Evolutionary conservation across 1,284 basidiomycete species (phyloP).

Genomic region (Moniliella sp.): DNA sequence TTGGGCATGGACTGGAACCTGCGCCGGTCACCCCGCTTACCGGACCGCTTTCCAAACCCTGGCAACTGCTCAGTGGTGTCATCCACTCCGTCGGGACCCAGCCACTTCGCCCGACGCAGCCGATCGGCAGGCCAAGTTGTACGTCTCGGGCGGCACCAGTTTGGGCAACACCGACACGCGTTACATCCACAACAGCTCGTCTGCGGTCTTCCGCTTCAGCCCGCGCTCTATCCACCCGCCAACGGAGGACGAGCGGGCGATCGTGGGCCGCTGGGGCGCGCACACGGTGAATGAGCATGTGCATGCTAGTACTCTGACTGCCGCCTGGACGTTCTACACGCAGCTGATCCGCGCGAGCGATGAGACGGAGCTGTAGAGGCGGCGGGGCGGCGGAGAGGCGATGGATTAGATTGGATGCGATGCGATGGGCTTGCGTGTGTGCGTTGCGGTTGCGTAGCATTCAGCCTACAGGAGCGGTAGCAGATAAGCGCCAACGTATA

Average conservation of each 20-base stretch:
- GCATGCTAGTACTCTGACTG: conserved; percentile 34
- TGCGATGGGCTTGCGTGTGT: too few relatives aligned
- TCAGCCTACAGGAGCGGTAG: too few relatives aligned
- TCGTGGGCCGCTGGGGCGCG: conserved; percentile 10
- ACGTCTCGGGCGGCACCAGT: neutral
- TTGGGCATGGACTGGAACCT: conserved; percentile 40
- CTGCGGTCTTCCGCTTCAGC: conserved; percentile 42
- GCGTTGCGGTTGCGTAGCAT: too few relatives aligned
- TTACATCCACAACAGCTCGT: conserved; percentile 40
- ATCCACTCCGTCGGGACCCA: conserved; percentile 36
- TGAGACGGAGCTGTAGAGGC: conserved; percentile 10
- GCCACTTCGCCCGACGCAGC: conserved; percentile 24
- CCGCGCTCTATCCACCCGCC: conserved; percentile 14
- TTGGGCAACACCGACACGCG: conserved; percentile 37
- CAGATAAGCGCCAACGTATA: too few relatives aligned
- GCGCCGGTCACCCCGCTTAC: conserved; percentile 41
- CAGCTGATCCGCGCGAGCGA: conserved; percentile 11
- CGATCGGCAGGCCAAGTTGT: too few relatives aligned
- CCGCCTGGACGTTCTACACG: neutral
- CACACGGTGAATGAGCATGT: conserved; percentile 49
- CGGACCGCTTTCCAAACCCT: conserved; percentile 33
- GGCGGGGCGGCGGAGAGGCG: too few relatives aligned
- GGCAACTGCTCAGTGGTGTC: conserved; percentile 39
- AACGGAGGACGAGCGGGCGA: conserved; percentile 33
- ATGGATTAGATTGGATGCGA: too few relatives aligned